phyloP scores from a whole-genome alignment of 768 basidiomycete genomes.

The Termitomyces sp. region DNA sequence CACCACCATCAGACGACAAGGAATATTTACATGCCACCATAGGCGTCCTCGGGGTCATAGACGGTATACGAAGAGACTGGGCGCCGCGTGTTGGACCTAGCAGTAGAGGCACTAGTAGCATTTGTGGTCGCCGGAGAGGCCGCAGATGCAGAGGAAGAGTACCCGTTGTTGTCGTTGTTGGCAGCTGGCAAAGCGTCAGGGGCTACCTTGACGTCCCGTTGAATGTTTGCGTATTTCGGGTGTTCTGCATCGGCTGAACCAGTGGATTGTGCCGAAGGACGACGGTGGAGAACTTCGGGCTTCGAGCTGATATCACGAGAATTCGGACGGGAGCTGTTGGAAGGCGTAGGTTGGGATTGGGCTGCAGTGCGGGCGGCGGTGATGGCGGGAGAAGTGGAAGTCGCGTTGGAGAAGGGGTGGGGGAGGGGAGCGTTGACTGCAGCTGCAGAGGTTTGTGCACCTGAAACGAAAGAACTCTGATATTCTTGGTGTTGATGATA shows the following conservation, averaged over 20 bases:
- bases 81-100: constrained; percentile 1
- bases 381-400: constrained; percentile 7
- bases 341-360: not conserved
- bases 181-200: constrained; percentile 1
- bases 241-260: constrained; percentile 6
- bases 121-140: not conserved
- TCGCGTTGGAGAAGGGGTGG: not conserved
- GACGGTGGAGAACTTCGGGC: constrained; percentile 4
- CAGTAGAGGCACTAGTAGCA: not conserved
- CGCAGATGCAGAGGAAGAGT: not conserved
- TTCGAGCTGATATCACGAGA: not conserved
- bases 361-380: constrained; percentile 9
- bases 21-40: constrained; percentile 68
- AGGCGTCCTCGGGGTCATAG: constrained; percentile 65
- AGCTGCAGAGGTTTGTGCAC: not conserved
- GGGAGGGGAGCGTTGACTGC: not conserved
- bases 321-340: not conserved
- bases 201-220: constrained; percentile 16
- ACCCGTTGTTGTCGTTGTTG: not conserved
- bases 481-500: constrained; percentile 2
- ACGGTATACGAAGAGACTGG: constrained; percentile 32
- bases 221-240: constrained; percentile 14
- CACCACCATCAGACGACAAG: too few relatives aligned
- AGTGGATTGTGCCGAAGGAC: constrained; percentile 9
- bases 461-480: constrained; percentile 6